phyloP scores from a whole-genome alignment of 2,329 filamentous ascomycete species.

The Diaporthe australafricana region DNA sequence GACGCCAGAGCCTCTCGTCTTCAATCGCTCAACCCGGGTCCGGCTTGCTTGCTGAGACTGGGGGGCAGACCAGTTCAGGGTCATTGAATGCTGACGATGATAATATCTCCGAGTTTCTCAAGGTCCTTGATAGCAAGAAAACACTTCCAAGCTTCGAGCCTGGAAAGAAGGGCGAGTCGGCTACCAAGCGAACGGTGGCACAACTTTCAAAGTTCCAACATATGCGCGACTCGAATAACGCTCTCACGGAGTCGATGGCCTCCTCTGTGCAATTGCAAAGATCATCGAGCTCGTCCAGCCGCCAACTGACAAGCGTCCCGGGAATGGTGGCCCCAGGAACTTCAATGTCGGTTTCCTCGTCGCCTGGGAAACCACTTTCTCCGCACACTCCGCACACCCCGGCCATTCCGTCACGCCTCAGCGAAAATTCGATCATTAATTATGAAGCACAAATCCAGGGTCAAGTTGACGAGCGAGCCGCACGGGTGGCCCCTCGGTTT shows the following conservation, averaged over 20 bases:
- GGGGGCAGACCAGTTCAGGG: slow-evolving; percentile 73
- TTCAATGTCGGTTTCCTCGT: slow-evolving; percentile 86
- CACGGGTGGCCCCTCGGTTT: slow-evolving; percentile 44
- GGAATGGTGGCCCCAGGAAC: slow-evolving; percentile 75
- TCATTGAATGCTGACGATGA: slow-evolving; percentile 84
- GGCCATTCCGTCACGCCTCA: slow-evolving; percentile 91
- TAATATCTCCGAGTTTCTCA: slow-evolving; percentile 93
- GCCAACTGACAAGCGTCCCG: slow-evolving; percentile 69
- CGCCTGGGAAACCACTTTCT: slow-evolving; percentile 89
- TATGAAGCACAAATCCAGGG: slow-evolving; percentile 58
- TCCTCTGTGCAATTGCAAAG: slow-evolving; percentile 88
- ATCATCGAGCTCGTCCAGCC: slow-evolving; percentile 79
- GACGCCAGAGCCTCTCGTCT: slow-evolving; percentile 80
- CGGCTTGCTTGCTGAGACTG: slow-evolving; percentile 79
- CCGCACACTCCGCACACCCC: slow-evolving; percentile 94
- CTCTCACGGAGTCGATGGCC: slow-evolving; percentile 91
- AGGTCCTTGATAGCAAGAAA: slow-evolving; percentile 87
- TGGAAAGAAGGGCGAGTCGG: slow-evolving; percentile 74
- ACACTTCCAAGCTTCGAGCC: slow-evolving; percentile 84
- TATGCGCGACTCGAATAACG: slow-evolving; percentile 90
- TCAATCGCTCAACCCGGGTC: slow-evolving; percentile 81
- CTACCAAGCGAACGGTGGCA: slow-evolving; percentile 80
- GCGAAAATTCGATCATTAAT: slow-evolving; percentile 87
- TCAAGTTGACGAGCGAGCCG: slow-evolving; percentile 41
- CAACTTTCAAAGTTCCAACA: slow-evolving; percentile 87